Evolutionary conservation across 345 rosid species (phyloP).

Genomic region (Populus tremula): DNA sequence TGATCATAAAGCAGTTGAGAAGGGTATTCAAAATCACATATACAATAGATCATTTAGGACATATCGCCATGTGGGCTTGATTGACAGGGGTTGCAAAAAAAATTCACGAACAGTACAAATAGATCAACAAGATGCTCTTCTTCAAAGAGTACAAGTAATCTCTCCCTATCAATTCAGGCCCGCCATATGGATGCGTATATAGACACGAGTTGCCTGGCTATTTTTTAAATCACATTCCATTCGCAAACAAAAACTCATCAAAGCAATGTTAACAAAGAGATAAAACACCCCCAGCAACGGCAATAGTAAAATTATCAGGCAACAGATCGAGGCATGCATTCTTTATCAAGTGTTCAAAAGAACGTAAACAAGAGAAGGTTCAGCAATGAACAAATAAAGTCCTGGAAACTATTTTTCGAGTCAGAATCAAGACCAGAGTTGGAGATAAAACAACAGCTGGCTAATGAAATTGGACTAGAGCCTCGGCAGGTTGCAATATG

Average conservation of each 20-base stretch:
- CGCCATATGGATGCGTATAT: constrained; percentile 5
- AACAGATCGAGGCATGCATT: constrained; percentile 12
- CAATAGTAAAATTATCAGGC: constrained; percentile 3
- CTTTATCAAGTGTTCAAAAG: constrained; percentile 6
- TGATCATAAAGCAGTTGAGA: not conserved
- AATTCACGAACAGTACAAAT: constrained; percentile 9
- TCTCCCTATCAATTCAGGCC: constrained; percentile 6
- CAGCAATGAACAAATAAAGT: constrained; percentile 14
- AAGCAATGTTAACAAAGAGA: not conserved
- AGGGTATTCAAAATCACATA: not conserved
- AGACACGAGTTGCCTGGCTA: not conserved
- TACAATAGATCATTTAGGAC: constrained; percentile 1
- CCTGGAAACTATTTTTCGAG: constrained; percentile 22
- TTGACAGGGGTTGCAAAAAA: not conserved
- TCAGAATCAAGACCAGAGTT: constrained; percentile 21
- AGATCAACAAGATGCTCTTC: constrained; percentile 2
- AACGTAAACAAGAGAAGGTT: constrained; percentile 16
- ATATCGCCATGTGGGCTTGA: not conserved
- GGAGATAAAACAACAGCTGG: constrained; percentile 22
- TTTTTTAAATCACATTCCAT: not conserved
- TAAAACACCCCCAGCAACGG: not conserved
- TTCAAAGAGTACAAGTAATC: not conserved
- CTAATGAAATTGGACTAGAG: constrained; percentile 36
- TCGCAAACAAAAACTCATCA: not conserved
- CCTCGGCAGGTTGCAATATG: constrained; percentile 49